These are phyloP conservation scores for Ceratobasidium sp. DNA, from an alignment of 1,284 basidiomycete species.

Conservation along the genomic window DNA sequence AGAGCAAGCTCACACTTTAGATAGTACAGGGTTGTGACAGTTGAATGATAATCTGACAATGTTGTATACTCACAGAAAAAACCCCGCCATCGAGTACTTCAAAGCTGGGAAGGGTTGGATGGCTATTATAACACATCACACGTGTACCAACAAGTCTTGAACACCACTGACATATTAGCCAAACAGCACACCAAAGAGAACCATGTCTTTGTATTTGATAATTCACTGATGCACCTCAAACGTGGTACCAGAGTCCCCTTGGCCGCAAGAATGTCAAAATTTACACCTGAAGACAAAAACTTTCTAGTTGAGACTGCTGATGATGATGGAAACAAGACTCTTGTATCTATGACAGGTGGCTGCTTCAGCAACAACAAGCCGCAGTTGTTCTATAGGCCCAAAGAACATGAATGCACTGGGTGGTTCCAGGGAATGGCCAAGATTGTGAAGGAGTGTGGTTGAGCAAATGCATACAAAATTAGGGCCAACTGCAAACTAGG, in stretches of 20 bases:
- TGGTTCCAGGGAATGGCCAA: conserved; percentile 30
- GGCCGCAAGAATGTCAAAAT: conserved; percentile 49
- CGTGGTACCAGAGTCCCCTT: conserved; percentile 56
- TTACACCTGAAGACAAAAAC: background rate
- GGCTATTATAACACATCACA: conserved; percentile 59
- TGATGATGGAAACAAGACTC: conserved; percentile 48
- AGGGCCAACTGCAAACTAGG: conserved; percentile 37
- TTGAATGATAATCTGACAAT: too few relatives aligned
- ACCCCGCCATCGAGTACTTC: background rate
- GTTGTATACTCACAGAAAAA: background rate
- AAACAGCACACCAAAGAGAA: conserved; percentile 53
- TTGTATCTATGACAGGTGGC: conserved; percentile 55
- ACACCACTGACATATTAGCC: conserved; percentile 58
- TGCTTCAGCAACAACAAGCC: conserved; percentile 53
- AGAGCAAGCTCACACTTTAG: too few relatives aligned
- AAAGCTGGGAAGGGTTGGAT: conserved; percentile 60
- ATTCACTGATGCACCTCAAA: conserved; percentile 59
- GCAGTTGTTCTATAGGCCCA: conserved; percentile 58
- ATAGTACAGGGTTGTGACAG: too few relatives aligned
- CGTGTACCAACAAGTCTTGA: conserved; percentile 54
- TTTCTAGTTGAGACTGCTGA: background rate
- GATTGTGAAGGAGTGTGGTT: conserved; percentile 15
- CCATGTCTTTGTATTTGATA: conserved; percentile 59
- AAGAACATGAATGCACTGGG: conserved; percentile 50
- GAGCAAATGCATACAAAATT: background rate